Evolutionary conservation across 371 early-diverging fungal genomes (phyloP), one percentile per base, ranked within the genome.

Genomic region (Lichtheimia corymbifera): DNA sequence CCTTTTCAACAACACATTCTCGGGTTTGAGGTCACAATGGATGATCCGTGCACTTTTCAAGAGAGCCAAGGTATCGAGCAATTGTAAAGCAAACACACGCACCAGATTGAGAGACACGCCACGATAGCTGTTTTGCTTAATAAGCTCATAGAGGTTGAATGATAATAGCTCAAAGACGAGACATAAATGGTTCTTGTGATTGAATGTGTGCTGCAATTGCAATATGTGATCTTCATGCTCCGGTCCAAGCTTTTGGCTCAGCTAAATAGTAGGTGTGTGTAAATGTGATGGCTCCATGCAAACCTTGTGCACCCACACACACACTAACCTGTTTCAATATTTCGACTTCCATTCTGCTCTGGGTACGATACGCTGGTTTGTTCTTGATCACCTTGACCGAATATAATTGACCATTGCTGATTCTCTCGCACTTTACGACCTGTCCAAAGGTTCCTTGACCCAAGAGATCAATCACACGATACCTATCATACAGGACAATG

Each of bases 381-480:
- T 96, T 97, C 72, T 98, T 98, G 63, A 99, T 94, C 13, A 99
- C 93, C 74, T 99, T 99, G 50, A 98, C 89, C n/a, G 97, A 99
- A 20, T 94, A 91, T 13, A 90, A 67, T 50, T 92, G 90, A 58
- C 91, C 88, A 3, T 95, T 94, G 62, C 88, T 86, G 41, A 91
- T 63, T 52, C 95, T 88, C 49, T 88, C 85, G 68, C 97, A 98
- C 71, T 94, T 95, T 20, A 93, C 96, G 0, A 99, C 99, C 72
- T 98, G 97, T 0, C 99, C 99, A 85, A 98, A 99, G 0, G 99
- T 99, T 18, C 99, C 99, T 68, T 90, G 90, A 2, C 99, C 99
- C 28, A 99, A 73, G 24, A 93, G 71, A 67, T 96, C 97, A 57
- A 94, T 64, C 52, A 98, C 93, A 43, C 87, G 72, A 73, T 93